phyloP scores from a whole-genome alignment of 2,329 filamentous ascomycete species.

The Ophiostoma pallidulum region DNA sequence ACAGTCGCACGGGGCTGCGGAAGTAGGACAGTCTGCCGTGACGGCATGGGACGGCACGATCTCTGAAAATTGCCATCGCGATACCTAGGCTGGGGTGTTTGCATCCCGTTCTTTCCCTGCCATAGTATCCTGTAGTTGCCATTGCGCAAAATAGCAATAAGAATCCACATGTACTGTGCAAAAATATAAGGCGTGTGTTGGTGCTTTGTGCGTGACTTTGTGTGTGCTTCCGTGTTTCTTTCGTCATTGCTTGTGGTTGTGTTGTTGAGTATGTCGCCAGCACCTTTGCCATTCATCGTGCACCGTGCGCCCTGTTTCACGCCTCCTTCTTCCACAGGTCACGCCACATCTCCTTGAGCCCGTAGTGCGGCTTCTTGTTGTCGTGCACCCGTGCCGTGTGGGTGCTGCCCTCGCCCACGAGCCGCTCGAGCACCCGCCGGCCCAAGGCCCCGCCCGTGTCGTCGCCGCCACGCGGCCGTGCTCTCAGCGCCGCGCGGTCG shows the following conservation, averaged over 20 bases:
- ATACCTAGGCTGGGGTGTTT: neutral
- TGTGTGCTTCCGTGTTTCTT: neutral
- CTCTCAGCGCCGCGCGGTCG: conserved; percentile 48
- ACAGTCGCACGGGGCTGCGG: conserved; percentile 27
- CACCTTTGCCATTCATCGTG: too few species aligned
- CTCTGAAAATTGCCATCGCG: neutral
- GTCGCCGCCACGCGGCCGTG: conserved; percentile 31
- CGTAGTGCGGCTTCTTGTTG: conserved; percentile 66
- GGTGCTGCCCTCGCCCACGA: conserved; percentile 38
- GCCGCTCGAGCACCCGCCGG: conserved; percentile 51
- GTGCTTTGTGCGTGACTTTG: too few species aligned
- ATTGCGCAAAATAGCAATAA: too few species aligned
- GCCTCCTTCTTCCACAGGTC: conserved; percentile 50
- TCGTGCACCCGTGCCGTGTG: conserved; percentile 57
- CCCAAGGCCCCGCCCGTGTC: conserved; percentile 28
- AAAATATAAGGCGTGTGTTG: too few species aligned
- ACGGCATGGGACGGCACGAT: neutral
- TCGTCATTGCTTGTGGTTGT: neutral
- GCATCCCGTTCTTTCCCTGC: neutral
- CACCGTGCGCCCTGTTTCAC: too few species aligned
- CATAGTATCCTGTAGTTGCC: neutral
- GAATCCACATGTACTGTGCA: too few species aligned
- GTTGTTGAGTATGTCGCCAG: too few species aligned
- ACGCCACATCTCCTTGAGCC: conserved; percentile 80
- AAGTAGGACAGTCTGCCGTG: conserved; percentile 30